Evolutionary conservation across 2,329 filamentous ascomycete genomes (phyloP), one percentile per base, ranked within the genome.

Genomic region (Trichoderma sp.): DNA sequence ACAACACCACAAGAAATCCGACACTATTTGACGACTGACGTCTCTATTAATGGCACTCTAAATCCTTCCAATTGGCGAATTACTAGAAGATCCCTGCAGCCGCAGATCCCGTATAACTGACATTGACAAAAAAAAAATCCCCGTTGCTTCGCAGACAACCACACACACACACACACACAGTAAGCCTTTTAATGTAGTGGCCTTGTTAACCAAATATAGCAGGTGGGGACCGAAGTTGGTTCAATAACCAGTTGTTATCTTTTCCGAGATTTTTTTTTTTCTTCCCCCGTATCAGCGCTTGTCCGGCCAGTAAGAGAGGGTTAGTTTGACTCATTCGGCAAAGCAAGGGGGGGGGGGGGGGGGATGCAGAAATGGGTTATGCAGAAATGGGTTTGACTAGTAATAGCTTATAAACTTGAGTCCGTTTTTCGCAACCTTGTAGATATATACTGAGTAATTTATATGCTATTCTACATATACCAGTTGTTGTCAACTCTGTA

Each of bases 291-390:
- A 43, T 29, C 37, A n/a, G 29, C 14, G 31, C 52, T 65, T 56
- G 43, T 31, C 62, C 52, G 47, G 10, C 62, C 62, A 65, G 35
- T 65, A 27, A 57, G 52, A 65, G 27, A 6, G 8, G 52, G 14
- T 33, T 35, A 33, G 33, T 58, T 69, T 66, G 68, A 69, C 68
- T 69, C 68, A 69, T 69, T 65, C 68, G 68, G 68, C 60, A 69
- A 69, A 58, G 24, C 33, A 11, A 21, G 56, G 27, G 64, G 37
- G 37, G n/a, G 24, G 3, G 3, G 7, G 56, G 27, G 64, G 37
- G 37, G n/a, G 24, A 4, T 2, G 7, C 19, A 14, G 31, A 40
- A 58, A 21, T 24, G 11, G 31, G 43, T 56, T n/a, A 4, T 2
- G 7, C 19, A 14, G 31, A 40, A 58, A 21, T 24, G 11, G 31